These are phyloP conservation scores for Grigorovia jiainica DNA, from an alignment of 805 yeast genomes.

Conservation along the genomic window DNA sequence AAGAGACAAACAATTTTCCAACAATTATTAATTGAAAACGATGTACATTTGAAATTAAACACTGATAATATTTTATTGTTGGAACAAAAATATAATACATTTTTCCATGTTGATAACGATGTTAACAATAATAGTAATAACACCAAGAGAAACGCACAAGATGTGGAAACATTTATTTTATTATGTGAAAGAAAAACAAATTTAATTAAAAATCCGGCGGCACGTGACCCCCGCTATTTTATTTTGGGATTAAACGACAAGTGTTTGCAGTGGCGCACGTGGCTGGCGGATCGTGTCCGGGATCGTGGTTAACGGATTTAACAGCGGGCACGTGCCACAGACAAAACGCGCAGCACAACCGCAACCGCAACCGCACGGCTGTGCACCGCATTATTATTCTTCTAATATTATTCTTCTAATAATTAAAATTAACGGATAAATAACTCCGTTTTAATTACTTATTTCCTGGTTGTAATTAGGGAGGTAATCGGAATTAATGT, in stretches of 20 bases:
- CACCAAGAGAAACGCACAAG: not conserved
- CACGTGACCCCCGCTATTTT: not conserved
- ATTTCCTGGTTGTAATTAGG: too few relatives aligned
- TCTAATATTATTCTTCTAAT: too few relatives aligned
- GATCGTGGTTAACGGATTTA: too few relatives aligned
- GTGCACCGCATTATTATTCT: too few relatives aligned
- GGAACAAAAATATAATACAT: not conserved
- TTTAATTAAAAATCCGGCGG: not conserved
- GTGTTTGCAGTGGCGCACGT: not conserved
- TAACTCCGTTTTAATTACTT: too few relatives aligned
- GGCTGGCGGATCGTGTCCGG: not conserved
- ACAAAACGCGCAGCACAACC: too few relatives aligned
- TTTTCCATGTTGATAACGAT: not conserved
- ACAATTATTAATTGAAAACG: slow-evolving; percentile 1
- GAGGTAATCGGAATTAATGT: too few relatives aligned
- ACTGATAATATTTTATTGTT: too few relatives aligned
- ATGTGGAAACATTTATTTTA: not conserved
- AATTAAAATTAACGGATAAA: too few relatives aligned
- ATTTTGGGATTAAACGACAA: not conserved
- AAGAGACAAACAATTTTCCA: slow-evolving; percentile 14
- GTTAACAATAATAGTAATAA: not conserved
- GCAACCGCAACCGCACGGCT: too few relatives aligned
- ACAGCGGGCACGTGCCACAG: too few relatives aligned
- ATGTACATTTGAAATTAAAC: too few relatives aligned
- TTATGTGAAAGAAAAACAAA: not conserved